These are phyloP conservation scores for Exophiala calicioides DNA, from an alignment of 2,329 filamentous ascomycete genomes.

Conservation along the genomic window DNA sequence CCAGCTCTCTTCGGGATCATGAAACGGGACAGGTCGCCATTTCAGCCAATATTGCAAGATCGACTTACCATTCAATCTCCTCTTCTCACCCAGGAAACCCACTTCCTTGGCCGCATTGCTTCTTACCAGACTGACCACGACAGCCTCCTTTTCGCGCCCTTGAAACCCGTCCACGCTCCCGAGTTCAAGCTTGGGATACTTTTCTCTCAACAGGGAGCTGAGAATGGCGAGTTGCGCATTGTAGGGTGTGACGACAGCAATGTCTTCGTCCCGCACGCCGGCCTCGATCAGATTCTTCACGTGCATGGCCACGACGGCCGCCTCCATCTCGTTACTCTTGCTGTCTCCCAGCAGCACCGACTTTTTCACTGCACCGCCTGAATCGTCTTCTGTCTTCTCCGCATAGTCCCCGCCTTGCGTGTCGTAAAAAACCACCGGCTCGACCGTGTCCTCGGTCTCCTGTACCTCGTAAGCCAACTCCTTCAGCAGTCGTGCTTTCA, in stretches of 20 bases:
- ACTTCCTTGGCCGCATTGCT: slow-evolving; percentile 87
- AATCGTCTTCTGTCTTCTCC: slow-evolving; percentile 76
- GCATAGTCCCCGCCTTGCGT: slow-evolving; percentile 93
- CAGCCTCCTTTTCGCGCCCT: slow-evolving; percentile 92
- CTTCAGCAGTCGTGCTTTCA: slow-evolving; percentile 72
- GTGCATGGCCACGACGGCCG: slow-evolving; percentile 74
- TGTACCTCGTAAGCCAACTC: slow-evolving; percentile 76
- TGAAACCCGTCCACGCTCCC: slow-evolving; percentile 97
- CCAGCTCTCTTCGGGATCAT: not conserved
- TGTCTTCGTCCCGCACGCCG: slow-evolving; percentile 78
- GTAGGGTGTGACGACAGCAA: slow-evolving; percentile 93
- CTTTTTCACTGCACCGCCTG: slow-evolving; percentile 52
- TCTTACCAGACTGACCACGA: slow-evolving; percentile 89
- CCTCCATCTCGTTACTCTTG: slow-evolving; percentile 92
- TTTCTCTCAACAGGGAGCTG: slow-evolving; percentile 73
- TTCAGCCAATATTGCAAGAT: slow-evolving; percentile 6
- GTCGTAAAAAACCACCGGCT: slow-evolving; percentile 90
- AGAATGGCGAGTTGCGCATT: slow-evolving; percentile 88
- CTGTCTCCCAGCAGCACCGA: slow-evolving; percentile 66
- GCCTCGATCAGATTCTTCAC: slow-evolving; percentile 73
- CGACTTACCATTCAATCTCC: slow-evolving; percentile 80
- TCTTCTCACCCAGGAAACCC: slow-evolving; percentile 88
- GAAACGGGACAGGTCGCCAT: slow-evolving; percentile 8
- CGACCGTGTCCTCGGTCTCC: slow-evolving; percentile 80
- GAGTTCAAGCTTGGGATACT: slow-evolving; percentile 83